Base-by-base conservation (phyloP, 257 asterid genomes). In the Rehmannia glutinosa region DNA sequence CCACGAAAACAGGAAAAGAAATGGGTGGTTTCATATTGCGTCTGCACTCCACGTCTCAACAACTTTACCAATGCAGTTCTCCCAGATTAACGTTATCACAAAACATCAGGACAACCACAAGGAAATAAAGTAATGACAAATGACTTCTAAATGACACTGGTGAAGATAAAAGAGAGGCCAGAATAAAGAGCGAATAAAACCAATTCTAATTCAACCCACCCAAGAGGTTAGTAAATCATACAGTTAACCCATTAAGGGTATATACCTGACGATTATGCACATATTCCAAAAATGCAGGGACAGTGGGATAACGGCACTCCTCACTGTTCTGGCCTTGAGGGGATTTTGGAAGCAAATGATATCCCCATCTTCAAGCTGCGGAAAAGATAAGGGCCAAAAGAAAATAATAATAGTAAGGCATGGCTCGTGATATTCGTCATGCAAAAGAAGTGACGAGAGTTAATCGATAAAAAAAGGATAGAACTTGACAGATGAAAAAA, bases 301-400 rank as follows among this genome's bases (percentile, higher is more conserved):
- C 89, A 33, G 81, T 84, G 49, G 95, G 92, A 69, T 81, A 87
- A 33, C 85, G 89, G 66, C 68, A 77, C 50, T 78, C 80, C 36
- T 83, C 87, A 60, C 70, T 73, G 54, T 64, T 73, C 72, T 72
- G 83, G 71, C 78, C 72, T 64, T 66, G 84, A 73, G 78, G 76
- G 19, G 82, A 63, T 68, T 80, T 74, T 87, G 96, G 67, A 89
- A 81, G 82, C 89, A 89, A 74, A 89, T 71, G 60, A 89, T 84
- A 45, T 89, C 96, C 63, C 96, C 96, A 66, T 89, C 92, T 82
- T 89, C 92, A 46, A 89, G 87, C 96, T 86, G 83, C 61, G 38
- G 24, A 36, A 28, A 56, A 28, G 67, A 65, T 27, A 70, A n/a
- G 73, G 70, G 43, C 15, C 28, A 52, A 66, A 58, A 64, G 12